A percentile compares a stretch with the other conserved stretches of the same genome.
Conservation (phyloP, 345 rosid genomes). For the Bruguiera gymnorhiza region DNA sequence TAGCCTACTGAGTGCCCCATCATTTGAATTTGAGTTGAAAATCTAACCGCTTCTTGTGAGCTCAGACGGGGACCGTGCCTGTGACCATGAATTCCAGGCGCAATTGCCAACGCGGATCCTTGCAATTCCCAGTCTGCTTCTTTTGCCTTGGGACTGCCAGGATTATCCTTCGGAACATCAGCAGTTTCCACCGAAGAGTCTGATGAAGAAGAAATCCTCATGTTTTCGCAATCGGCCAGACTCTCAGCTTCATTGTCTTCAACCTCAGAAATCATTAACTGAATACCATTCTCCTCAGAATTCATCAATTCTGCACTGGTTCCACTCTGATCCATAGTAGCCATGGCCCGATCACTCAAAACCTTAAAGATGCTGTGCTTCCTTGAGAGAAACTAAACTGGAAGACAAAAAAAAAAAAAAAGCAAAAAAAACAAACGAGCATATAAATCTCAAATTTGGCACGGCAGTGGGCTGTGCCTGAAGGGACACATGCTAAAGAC, state of each 20-base stretch:
- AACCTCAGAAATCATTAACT: not conserved
- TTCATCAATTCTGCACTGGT: not conserved
- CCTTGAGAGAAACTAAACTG: too few species aligned
- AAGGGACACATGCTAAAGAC: too few species aligned
- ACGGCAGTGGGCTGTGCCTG: too few species aligned
- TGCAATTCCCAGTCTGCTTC: not conserved
- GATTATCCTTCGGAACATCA: not conserved
- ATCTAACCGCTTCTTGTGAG: not conserved
- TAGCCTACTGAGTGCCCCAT: slow-evolving; percentile 31
- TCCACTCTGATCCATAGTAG: not conserved
- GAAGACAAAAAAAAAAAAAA: too few species aligned
- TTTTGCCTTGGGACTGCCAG: not conserved
- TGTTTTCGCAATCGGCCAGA: not conserved
- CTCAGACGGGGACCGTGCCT: not conserved
- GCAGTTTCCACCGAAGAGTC: slow-evolving; percentile 1
- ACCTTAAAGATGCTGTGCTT: too few species aligned
- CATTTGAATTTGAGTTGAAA: not conserved
- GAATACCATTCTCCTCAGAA: not conserved
- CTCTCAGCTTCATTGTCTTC: not conserved
- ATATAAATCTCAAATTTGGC: too few species aligned
- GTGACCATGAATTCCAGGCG: not conserved
- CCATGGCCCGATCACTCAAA: not conserved
- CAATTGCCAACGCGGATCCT: not conserved
- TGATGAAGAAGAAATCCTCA: not conserved
- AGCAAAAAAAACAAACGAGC: too few species aligned